Conservation (phyloP, 1,139 yeast species). For the Magnusiomyces paraingens region DNA sequence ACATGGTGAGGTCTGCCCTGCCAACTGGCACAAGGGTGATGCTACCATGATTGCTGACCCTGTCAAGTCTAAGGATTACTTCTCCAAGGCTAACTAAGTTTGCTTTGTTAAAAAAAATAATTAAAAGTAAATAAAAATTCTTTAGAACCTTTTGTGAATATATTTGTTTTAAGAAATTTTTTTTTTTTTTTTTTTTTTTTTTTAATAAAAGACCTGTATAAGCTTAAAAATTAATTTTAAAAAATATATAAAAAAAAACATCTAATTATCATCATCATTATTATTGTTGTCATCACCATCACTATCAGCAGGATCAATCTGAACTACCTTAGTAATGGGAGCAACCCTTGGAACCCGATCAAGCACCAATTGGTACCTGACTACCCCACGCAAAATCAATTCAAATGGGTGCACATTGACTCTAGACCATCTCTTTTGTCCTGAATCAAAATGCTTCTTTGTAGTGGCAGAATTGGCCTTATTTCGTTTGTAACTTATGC, state of each 20-base stretch:
- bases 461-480: neutral
- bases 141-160: neutral
- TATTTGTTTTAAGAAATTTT: neutral
- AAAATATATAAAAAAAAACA: neutral
- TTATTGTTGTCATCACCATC: neutral
- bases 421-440: conserved; percentile 62
- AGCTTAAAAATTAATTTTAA: no score
- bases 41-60: conserved; percentile 91
- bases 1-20: conserved; percentile 98
- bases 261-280: no score
- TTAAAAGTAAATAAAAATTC: neutral
- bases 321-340: conserved; percentile 22
- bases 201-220: no score
- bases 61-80: conserved; percentile 75
- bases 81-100: conserved; percentile 45
- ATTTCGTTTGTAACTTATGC: neutral
- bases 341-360: conserved; percentile 27
- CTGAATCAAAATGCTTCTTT: conserved; percentile 23
- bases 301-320: neutral
- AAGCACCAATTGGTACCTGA: conserved; percentile 70
- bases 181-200: neutral
- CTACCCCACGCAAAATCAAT: conserved; percentile 72
- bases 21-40: conserved; percentile 98
- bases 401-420: conserved; percentile 82
- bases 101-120: neutral